Evolutionary conservation across 202 grass and related monocot species (phyloP).

Genomic region (Musa balbisiana): DNA sequence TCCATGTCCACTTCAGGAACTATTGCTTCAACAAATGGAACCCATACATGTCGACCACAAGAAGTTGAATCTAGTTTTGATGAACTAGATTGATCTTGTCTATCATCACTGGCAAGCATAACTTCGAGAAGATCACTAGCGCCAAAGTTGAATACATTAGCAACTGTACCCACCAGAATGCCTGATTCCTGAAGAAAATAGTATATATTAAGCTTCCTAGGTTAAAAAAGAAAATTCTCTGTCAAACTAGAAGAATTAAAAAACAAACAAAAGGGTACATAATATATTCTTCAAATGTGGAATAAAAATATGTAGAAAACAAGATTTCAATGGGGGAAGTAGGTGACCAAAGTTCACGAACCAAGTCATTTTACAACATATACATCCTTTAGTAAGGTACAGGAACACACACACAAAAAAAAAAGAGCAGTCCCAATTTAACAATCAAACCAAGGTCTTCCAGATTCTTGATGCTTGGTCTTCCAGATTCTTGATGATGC

Average conservation of each 20-base stretch:
- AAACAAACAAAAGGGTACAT: not conserved
- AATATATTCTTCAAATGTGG: not conserved
- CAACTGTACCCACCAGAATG: slow-evolving; percentile 63
- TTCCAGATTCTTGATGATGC: not conserved
- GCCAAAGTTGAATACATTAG: slow-evolving; percentile 63
- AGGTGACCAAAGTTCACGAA: not conserved
- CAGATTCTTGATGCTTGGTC: not conserved
- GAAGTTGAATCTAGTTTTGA: slow-evolving; percentile 32
- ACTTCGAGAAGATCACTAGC: slow-evolving; percentile 80
- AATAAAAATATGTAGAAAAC: not conserved
- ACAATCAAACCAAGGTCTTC: not conserved
- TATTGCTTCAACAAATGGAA: slow-evolving; percentile 91
- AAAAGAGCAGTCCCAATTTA: not conserved
- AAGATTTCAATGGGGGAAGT: not conserved
- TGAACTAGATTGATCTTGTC: slow-evolving; percentile 20
- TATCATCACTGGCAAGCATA: slow-evolving; percentile 27
- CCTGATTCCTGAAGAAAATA: slow-evolving; percentile 52
- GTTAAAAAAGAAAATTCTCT: not conserved
- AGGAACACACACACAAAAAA: not conserved
- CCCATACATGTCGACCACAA: slow-evolving; percentile 51
- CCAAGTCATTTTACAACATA: not conserved
- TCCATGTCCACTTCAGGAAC: slow-evolving; percentile 77
- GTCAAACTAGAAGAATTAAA: not conserved
- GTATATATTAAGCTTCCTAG: not conserved
- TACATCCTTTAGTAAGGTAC: not conserved